phyloP scores from a whole-genome alignment of 129 eudicot genomes.

The Flaveria robusta region DNA sequence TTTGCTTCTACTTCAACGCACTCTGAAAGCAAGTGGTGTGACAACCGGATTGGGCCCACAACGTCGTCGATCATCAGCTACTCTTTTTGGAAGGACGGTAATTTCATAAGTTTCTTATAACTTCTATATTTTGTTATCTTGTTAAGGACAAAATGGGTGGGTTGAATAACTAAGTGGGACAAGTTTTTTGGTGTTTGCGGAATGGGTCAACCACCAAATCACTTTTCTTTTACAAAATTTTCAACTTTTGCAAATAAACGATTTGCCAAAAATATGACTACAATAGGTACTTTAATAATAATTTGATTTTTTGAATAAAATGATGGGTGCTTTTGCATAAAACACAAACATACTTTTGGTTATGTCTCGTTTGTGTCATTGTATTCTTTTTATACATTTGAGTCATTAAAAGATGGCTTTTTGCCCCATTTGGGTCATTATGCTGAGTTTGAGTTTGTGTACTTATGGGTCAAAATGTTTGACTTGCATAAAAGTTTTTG shows the following conservation, averaged over 20 bases:
- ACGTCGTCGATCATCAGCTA: slow-evolving; percentile 83
- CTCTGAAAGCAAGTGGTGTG: slow-evolving; percentile 88
- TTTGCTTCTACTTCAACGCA: slow-evolving; percentile 82
- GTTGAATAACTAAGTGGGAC: neutral
- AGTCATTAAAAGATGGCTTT: neutral
- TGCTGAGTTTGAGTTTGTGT: neutral
- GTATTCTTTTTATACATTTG: neutral
- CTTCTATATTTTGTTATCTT: neutral
- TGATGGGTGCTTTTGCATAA: neutral
- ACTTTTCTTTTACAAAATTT: neutral
- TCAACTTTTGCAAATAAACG: neutral
- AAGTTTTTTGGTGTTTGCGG: neutral
- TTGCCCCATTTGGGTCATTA: neutral
- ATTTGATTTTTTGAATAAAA: neutral
- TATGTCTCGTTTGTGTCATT: neutral
- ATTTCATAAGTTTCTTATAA: slow-evolving; percentile 10
- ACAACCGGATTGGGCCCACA: slow-evolving; percentile 73
- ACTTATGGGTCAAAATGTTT: neutral
- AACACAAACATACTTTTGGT: neutral
- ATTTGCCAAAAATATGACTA: neutral
- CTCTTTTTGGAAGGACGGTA: slow-evolving; percentile 88
- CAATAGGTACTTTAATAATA: neutral
- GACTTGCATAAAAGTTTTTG: neutral
- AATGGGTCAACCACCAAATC: slow-evolving; percentile 10
- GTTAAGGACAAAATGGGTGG: neutral